Percentiles rank a stretch among this genome's conserved stretches.
These are phyloP conservation scores for Rhipidocladum racemiflorum DNA, from an alignment of 176 grass and related monocot species.

Conservation along the genomic window DNA sequence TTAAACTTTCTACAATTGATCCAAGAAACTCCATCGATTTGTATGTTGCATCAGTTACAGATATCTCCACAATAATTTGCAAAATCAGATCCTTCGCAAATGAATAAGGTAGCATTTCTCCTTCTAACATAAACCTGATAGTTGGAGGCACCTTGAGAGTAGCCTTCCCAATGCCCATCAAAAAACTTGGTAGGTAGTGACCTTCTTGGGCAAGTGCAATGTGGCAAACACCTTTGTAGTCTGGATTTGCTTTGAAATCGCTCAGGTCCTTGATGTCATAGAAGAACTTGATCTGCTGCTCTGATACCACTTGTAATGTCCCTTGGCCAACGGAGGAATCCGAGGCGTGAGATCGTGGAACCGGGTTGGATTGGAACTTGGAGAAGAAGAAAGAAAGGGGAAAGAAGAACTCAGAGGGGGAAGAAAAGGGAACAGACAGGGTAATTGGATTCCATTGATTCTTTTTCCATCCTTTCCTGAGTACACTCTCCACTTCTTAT, in stretches of 20 bases:
- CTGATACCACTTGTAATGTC: too few relatives aligned
- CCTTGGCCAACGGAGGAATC: too few relatives aligned
- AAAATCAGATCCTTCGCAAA: constrained; percentile 98
- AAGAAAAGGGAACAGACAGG: too few relatives aligned
- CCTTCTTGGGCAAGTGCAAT: constrained; percentile 93
- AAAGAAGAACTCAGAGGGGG: too few relatives aligned
- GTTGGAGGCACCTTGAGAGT: constrained; percentile 92
- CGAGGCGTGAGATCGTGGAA: too few relatives aligned
- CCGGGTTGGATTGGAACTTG: too few relatives aligned
- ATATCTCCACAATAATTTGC: constrained; percentile 93
- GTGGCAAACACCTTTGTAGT: constrained; percentile 97
- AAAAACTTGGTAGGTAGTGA: constrained; percentile 87
- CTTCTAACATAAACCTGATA: constrained; percentile 77
- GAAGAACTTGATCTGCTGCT: constrained; percentile 92
- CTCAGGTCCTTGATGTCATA: constrained; percentile 89
- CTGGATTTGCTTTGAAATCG: constrained; percentile 85
- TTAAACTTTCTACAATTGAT: constrained; percentile 67
- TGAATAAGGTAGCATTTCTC: constrained; percentile 95
- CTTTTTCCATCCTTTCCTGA: too few relatives aligned
- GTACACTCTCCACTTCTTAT: too few relatives aligned
- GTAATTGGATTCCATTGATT: too few relatives aligned
- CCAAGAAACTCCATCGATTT: constrained; percentile 89
- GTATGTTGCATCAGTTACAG: constrained; percentile 87
- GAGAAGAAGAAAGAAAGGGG: too few relatives aligned
- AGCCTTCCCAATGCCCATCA: constrained; percentile 84